Percentiles rank a stretch among this genome's conserved stretches.
Conservation (phyloP, 805 yeast genomes). For the Kazachstania taianensis region DNA sequence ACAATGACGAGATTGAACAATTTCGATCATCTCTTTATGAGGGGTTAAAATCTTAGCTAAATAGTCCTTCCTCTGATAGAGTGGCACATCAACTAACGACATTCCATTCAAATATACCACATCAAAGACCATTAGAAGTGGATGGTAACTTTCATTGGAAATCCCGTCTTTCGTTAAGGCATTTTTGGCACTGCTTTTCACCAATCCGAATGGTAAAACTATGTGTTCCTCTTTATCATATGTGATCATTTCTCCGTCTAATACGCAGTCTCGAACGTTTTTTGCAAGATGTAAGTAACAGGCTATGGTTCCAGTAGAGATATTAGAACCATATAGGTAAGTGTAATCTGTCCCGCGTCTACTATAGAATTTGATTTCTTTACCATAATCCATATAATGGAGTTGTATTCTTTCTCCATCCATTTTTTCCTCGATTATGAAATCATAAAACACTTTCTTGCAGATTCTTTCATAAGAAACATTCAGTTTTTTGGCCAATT, state of each 20-base stretch:
- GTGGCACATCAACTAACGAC: conserved; percentile 44
- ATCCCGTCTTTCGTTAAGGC: conserved; percentile 37
- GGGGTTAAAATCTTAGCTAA: conserved; percentile 39
- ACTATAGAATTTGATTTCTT: conserved; percentile 32
- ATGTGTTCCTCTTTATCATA: conserved; percentile 51
- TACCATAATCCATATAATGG: conserved; percentile 48
- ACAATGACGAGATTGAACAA: conserved; percentile 35
- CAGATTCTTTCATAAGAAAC: conserved; percentile 43
- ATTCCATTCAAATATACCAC: conserved; percentile 57
- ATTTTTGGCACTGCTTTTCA: conserved; percentile 59
- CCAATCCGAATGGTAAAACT: conserved; percentile 70
- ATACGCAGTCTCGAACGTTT: conserved; percentile 30
- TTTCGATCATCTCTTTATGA: conserved; percentile 36
- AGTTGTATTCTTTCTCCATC: conserved; percentile 87
- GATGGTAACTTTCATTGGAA: conserved; percentile 33
- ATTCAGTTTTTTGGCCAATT: conserved; percentile 47
- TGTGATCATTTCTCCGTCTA: conserved; percentile 94
- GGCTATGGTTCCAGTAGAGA: conserved; percentile 44
- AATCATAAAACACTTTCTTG: conserved; percentile 35
- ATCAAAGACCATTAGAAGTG: conserved; percentile 63
- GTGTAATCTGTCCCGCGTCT: conserved; percentile 70
- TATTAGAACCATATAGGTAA: conserved; percentile 49
- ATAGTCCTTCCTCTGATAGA: conserved; percentile 46
- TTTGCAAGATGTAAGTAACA: conserved; percentile 35
- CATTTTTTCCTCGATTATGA: conserved; percentile 78